phyloP scores from a whole-genome alignment of 2,329 filamentous ascomycete species.

The Lasiodiplodia gonubiensis region DNA sequence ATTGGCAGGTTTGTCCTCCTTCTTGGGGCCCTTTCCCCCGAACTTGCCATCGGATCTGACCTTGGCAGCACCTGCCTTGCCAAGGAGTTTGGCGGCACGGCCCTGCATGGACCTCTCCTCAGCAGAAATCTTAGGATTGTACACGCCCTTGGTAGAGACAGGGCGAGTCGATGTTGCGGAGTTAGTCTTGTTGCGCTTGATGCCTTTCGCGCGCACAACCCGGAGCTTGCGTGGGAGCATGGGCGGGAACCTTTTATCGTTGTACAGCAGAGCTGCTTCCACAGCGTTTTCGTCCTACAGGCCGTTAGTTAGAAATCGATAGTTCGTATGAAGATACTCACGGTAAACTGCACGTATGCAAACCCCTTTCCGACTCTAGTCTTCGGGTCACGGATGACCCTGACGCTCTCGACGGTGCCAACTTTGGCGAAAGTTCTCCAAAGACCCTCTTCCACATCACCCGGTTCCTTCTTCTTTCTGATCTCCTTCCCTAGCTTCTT shows the following conservation, averaged over 20 bases:
- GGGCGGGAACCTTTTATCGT: slow-evolving; percentile 92
- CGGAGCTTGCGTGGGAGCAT: slow-evolving; percentile 89
- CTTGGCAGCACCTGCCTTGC: slow-evolving; percentile 67
- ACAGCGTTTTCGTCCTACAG: slow-evolving; percentile 80
- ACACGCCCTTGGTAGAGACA: slow-evolving; percentile 54
- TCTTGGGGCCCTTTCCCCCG: slow-evolving; percentile 22
- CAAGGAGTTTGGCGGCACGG: slow-evolving; percentile 75
- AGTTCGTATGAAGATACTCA: slow-evolving; percentile 44
- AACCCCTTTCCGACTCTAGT: slow-evolving; percentile 96
- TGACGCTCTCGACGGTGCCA: slow-evolving; percentile 89
- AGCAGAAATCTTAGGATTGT: slow-evolving; percentile 72
- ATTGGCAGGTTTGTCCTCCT: slow-evolving; percentile 29
- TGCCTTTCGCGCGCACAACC: slow-evolving; percentile 82
- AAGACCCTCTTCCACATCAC: slow-evolving; percentile 90
- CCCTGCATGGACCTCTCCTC: slow-evolving; percentile 74
- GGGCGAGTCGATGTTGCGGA: slow-evolving; percentile 32
- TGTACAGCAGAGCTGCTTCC: slow-evolving; percentile 84
- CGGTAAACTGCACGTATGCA: slow-evolving; percentile 94
- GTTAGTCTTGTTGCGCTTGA: slow-evolving; percentile 47
- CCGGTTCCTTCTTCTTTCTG: slow-evolving; percentile 71
- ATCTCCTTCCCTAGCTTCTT: slow-evolving; percentile 74
- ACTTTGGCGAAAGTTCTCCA: slow-evolving; percentile 80
- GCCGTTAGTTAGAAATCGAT: background rate
- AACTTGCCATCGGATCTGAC: slow-evolving; percentile 22
- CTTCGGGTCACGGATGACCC: slow-evolving; percentile 85